Evolutionary conservation across 2,329 filamentous ascomycete genomes (phyloP), one percentile per base, ranked within the genome.

Genomic region (Tolypocladium paradoxum): DNA sequence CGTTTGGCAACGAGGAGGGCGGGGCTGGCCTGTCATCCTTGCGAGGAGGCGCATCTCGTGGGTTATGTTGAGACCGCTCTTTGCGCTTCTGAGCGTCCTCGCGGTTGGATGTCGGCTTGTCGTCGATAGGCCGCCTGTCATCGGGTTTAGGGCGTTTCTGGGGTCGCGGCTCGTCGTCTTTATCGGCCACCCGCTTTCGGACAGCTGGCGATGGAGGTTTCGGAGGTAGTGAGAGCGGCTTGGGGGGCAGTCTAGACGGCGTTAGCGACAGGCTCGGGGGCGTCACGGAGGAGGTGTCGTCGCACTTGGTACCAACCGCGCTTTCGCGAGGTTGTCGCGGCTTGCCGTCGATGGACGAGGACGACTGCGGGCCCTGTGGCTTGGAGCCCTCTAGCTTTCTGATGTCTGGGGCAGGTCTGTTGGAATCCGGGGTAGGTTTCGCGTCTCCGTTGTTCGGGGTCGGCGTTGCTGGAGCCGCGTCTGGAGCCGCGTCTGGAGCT

Each of bases 61-160:
- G 54, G 24, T 11, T 40, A 34, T 37, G 51, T 27, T 35, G 53
- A 12, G 33, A 58, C 53, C n/a, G 61, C 55, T 71, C 68, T 54
- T 64, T 67, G 56, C 62, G 64, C 38, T 64, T 64, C 22, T 57
- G 60, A 33, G 58, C 58, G 24, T 70, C 69, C 48, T 72, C 69
- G 57, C 68, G 65, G 11, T 50, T 51, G 48, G 62, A 56, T 29
- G 58, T 59, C 56, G 60, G 58, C 50, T 65, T 61, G 14, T 70
- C 68, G 38, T 71, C 70, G 38, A 54, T 50, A 24, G 59, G 56
- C 40, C 65, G 67, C 53, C 60, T 56, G 16, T 62, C 53, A 27
- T 77, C 76, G 22, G 72, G 64, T 54, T 68, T 75, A 27, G 65
- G 62, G 53, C 77, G 73, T 63, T 81, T 82, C 51, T 67, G 68